These are phyloP conservation scores for Withania somnifera DNA, from an alignment of 305 asterid genomes.

Conservation along the genomic window DNA sequence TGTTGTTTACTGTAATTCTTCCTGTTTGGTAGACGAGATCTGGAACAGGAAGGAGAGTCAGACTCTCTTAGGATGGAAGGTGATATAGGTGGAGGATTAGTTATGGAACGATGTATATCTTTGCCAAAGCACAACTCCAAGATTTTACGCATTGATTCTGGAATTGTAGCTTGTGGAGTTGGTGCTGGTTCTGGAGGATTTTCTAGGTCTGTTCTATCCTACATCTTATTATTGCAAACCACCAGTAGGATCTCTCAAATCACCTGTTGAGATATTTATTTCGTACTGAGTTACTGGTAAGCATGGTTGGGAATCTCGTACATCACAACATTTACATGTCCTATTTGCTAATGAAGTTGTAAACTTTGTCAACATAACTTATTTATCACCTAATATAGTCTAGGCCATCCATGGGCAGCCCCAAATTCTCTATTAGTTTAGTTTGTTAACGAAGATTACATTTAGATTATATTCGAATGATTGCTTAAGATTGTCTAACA, in stretches of 20 bases:
- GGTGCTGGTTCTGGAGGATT: conserved; percentile 99
- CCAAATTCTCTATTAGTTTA: background rate
- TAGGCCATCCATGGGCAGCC: background rate
- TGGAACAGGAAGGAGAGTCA: conserved; percentile 75
- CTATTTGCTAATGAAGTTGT: background rate
- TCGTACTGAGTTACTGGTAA: background rate
- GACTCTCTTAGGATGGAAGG: conserved; percentile 75
- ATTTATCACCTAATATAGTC: background rate
- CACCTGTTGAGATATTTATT: background rate
- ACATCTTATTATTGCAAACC: background rate
- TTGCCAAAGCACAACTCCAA: conserved; percentile 51
- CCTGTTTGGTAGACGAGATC: conserved; percentile 40
- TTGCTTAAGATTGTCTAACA: background rate
- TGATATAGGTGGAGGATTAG: conserved; percentile 86
- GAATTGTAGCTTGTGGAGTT: conserved; percentile 62
- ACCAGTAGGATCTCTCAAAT: background rate
- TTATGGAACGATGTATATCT: conserved; percentile 45
- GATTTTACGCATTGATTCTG: conserved; percentile 52
- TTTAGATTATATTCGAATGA: background rate
- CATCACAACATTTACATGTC: background rate
- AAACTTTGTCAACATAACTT: background rate
- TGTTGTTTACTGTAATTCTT: background rate
- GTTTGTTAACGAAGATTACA: background rate
- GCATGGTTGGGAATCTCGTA: background rate
- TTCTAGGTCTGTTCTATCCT: conserved; percentile 46